Percentiles rank a stretch among this genome's conserved stretches.
Evolutionary conservation across 768 basidiomycete genomes (phyloP).

Genomic region (Rhodotorula toruloides): DNA sequence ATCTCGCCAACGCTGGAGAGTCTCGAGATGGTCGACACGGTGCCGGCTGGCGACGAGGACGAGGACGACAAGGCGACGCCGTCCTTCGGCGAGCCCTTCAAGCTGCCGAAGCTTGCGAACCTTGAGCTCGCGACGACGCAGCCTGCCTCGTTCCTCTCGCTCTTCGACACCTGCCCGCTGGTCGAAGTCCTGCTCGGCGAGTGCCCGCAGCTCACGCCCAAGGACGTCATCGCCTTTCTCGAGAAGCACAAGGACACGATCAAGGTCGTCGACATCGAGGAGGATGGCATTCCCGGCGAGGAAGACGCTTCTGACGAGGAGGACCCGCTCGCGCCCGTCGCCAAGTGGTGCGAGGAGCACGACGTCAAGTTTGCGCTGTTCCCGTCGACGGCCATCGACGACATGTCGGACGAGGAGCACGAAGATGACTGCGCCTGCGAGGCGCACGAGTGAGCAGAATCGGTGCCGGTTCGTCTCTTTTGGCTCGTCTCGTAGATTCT

Average conservation of each 20-base stretch:
- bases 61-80: not conserved
- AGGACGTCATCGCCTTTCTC: slow-evolving; percentile 2
- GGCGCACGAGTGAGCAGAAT: not conserved
- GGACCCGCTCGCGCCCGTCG: not conserved
- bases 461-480: too few relatives aligned
- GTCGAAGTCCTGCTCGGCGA: not conserved
- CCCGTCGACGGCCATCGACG: not conserved
- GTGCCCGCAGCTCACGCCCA: not conserved
- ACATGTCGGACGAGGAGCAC: not conserved
- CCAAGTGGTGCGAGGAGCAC: slow-evolving; percentile 4
- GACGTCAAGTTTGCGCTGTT: not conserved
- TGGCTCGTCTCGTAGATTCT: too few relatives aligned
- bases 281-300: not conserved
- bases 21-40: not conserved
- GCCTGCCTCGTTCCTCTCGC: not conserved
- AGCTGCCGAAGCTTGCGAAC: slow-evolving; percentile 1
- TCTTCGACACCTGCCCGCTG: not conserved
- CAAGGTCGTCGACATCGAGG: not conserved
- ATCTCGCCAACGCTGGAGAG: not conserved
- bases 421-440: not conserved
- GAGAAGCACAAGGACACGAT: slow-evolving; percentile 15
- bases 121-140: slow-evolving; percentile 5
- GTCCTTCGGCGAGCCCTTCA: not conserved
- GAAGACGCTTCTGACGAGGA: not conserved
- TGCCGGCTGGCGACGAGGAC: not conserved